Conservation (phyloP, 202 grass and related monocot genomes). For the Sporobolus alterniflorus region DNA sequence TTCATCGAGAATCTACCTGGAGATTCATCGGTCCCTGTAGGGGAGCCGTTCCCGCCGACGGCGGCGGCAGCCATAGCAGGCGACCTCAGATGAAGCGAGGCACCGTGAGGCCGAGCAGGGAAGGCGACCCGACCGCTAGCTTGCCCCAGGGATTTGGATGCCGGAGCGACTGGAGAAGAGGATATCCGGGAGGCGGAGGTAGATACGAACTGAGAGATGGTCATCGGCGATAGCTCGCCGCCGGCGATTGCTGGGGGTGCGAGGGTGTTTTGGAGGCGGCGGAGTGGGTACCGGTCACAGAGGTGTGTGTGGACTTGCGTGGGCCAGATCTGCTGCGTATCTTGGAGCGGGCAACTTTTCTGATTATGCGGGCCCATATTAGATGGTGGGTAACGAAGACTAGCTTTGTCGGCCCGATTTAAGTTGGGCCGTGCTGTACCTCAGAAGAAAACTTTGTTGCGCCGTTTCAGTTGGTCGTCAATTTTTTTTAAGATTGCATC, state of each 20-base stretch:
- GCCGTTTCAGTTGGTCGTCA: too few species aligned
- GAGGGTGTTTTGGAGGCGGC: not conserved
- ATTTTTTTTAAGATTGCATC: too few species aligned
- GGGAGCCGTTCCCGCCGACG: slow-evolving; percentile 35
- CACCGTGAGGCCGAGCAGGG: not conserved
- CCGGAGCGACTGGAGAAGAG: not conserved
- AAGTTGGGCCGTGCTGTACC: too few species aligned
- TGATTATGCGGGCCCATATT: too few species aligned
- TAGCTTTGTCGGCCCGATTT: too few species aligned
- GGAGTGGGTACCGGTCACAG: not conserved
- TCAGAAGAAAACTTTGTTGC: too few species aligned
- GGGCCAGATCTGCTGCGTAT: too few species aligned
- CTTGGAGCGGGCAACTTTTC: too few species aligned
- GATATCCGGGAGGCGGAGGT: not conserved
- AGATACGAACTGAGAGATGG: slow-evolving; percentile 28
- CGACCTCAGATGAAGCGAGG: slow-evolving; percentile 18
- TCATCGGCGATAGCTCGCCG: slow-evolving; percentile 31
- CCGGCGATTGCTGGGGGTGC: not conserved
- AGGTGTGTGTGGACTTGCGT: not conserved
- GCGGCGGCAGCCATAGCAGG: slow-evolving; percentile 25
- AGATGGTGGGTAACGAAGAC: too few species aligned
- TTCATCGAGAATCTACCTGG: not conserved
- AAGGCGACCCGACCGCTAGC: not conserved
- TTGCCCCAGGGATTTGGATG: slow-evolving; percentile 1
- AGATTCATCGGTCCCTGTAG: not conserved